Evolutionary conservation across 306 rosid genomes (phyloP), one percentile per base, ranked within the genome.

Genomic region (Mimosa bimucronata): DNA sequence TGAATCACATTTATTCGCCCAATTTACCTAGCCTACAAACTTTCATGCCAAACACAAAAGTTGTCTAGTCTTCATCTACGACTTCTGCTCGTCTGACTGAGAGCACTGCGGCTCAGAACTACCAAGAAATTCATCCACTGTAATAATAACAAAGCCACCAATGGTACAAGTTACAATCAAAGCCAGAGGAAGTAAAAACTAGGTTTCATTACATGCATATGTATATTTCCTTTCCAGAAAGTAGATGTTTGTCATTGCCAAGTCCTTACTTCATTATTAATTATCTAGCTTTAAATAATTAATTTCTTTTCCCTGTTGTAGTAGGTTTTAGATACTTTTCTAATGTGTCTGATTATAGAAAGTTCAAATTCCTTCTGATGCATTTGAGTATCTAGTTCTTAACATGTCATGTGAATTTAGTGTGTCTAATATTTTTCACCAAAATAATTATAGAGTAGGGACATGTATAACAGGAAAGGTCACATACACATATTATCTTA

Each of bases 41-140:
- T 82, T 52, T 44, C 77, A 74, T 38, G 84, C 28, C 18, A 81
- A 81, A 80, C 38, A 79, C 30, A 44, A 44, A 61, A 2, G 76
- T 21, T 55, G 66, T 65, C 80, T 58, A 75, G 60, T 82, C 85
- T 80, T 77, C 57, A 41, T 69, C 80, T 87, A 88, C 23, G 89
- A 78, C 82, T 50, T 88, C 84, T 91, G 92, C 81, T 92, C 96
- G 7, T 92, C 97, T 16, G 93, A 89, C 65, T 87, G 96, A 75
- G 89, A 84, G 78, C 83, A 77, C 16, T 78, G 87, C 30, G 87
- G 92, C 42, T 88, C 94, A 2, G 94, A 85, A 80, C 88, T 92
- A 7, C 82, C 94, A 79, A 92, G 88, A 91, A 90, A 92, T 81
- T 92, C 97, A 83, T 90, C 97, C 83, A 89, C 94, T 85, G 94